Base-by-base conservation (phyloP, 2,329 filamentous ascomycete genomes). In the Alternaria atra region DNA sequence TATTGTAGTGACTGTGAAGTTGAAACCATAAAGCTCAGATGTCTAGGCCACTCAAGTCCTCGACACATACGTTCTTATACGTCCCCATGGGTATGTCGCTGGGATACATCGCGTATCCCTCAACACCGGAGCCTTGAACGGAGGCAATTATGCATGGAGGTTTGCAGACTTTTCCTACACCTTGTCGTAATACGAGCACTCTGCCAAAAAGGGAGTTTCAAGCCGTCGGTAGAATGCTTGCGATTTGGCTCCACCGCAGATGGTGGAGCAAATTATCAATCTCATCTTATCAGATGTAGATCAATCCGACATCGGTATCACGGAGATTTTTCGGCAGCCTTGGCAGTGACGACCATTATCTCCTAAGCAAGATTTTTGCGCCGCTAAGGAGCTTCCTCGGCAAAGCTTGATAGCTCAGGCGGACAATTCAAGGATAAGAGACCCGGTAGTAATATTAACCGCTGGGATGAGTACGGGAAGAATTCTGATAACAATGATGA, bases 211-310 rank as follows among this genome's bases (percentile, higher is more conserved):
- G 37, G 34, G 30, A 46, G 32, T n/a, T 40, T 46, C 17, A 54
- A 34, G 52, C 30, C 15, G 40, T 46, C 13, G 13, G 17, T 55
- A 27, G 8, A 15, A 44, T 29, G 15, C 23, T 13, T 17, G 52
- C 52, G 20, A 54, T 54, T 44, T 39, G 30, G 30, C 51, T 43
- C 23, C 34, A 4, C 27, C n/a, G 15, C 23, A 35, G 4, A 8
- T 29, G 23, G 40, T 55, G 40, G 52, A 15, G 40, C 30, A 15
- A 20, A 15, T 46, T 20, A 46, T 37, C 40, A 46, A 46, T 55
- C 27, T 55, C 30, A 55, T 55, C 52, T 46, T 55, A 55, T 55
- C 52, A 44, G 29, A 43, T 54, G 52, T 23, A 46, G 40, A 55
- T 55, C 44, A 8, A 44, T 53, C n/a, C 37, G 27, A 43, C 27